Conservation (phyloP, 192 early-diverging fungal genomes). For the Thamnidium elegans region DNA sequence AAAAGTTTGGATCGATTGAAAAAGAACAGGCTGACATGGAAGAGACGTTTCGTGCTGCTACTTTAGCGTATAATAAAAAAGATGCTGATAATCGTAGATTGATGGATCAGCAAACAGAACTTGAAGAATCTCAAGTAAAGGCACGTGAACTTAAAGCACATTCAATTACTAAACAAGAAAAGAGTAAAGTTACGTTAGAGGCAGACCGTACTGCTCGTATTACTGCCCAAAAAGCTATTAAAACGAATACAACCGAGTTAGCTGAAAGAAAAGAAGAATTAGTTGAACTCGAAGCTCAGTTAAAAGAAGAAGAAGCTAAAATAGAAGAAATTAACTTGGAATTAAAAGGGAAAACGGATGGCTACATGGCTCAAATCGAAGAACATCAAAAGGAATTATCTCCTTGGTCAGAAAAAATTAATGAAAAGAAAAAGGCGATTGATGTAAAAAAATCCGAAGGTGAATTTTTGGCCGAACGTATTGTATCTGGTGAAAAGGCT, state of each 20-base stretch:
- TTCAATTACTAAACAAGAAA: constrained; percentile 74
- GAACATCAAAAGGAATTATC: constrained; percentile 79
- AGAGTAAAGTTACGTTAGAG: constrained; percentile 65
- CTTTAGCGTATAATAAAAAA: constrained; percentile 11
- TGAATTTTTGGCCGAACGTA: constrained; percentile 68
- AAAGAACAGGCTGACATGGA: not conserved
- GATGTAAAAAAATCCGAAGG: constrained; percentile 81
- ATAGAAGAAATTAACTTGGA: constrained; percentile 78
- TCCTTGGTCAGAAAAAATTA: constrained; percentile 86
- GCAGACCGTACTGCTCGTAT: constrained; percentile 54
- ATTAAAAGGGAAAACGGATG: constrained; percentile 85
- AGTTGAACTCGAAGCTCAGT: constrained; percentile 56
- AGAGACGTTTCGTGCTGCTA: not conserved
- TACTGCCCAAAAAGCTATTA: constrained; percentile 64
- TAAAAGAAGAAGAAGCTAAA: constrained; percentile 62
- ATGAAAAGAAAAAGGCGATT: constrained; percentile 65
- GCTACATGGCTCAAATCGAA: constrained; percentile 78
- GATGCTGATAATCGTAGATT: constrained; percentile 44
- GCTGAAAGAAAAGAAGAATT: constrained; percentile 55
- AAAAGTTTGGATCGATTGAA: constrained; percentile 58
- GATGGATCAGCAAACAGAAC: constrained; percentile 59
- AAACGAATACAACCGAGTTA: constrained; percentile 66
- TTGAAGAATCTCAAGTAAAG: constrained; percentile 81
- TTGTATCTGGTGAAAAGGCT: constrained; percentile 45
- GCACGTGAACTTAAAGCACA: constrained; percentile 85